Conservation (phyloP, 768 basidiomycete species). For the Tricholoma hemisulphureum region DNA sequence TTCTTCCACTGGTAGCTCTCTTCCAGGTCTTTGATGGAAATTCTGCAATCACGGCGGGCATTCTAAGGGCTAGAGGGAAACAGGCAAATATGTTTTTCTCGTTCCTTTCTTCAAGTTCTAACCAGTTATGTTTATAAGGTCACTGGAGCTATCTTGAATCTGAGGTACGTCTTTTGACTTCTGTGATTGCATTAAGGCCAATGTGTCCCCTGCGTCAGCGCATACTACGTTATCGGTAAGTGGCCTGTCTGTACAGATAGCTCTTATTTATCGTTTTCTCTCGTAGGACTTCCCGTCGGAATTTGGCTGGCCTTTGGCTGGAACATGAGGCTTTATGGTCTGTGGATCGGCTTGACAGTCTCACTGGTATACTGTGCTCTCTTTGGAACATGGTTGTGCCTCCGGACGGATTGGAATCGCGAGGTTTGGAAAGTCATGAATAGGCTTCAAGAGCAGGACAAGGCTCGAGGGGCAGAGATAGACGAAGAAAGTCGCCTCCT, state of each 20-base stretch:
- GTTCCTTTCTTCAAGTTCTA: not conserved
- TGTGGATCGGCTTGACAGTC: constrained; percentile 82
- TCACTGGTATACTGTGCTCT: constrained; percentile 59
- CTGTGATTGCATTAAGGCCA: not conserved
- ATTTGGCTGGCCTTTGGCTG: constrained; percentile 70
- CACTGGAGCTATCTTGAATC: constrained; percentile 75
- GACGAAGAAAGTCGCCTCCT: constrained; percentile 9
- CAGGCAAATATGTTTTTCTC: constrained; percentile 42
- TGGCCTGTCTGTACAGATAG: not conserved
- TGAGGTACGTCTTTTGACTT: constrained; percentile 44
- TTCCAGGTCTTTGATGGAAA: constrained; percentile 88
- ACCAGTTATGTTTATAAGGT: constrained; percentile 36
- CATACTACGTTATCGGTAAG: constrained; percentile 75
- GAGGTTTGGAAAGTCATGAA: constrained; percentile 63
- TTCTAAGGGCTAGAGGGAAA: constrained; percentile 81
- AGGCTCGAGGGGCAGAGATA: constrained; percentile 5
- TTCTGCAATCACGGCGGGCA: constrained; percentile 64
- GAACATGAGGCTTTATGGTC: constrained; percentile 60
- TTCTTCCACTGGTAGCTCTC: constrained; percentile 73
- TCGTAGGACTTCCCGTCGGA: constrained; percentile 73
- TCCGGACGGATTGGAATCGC: constrained; percentile 65
- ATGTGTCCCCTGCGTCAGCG: constrained; percentile 32
- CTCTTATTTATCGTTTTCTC: not conserved
- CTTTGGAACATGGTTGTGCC: constrained; percentile 50
- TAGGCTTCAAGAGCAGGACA: constrained; percentile 51